Evolutionary conservation across 371 early-diverging fungal genomes (phyloP), one percentile per base, ranked within the genome.

Genomic region (Rhizopus arrhizus): DNA sequence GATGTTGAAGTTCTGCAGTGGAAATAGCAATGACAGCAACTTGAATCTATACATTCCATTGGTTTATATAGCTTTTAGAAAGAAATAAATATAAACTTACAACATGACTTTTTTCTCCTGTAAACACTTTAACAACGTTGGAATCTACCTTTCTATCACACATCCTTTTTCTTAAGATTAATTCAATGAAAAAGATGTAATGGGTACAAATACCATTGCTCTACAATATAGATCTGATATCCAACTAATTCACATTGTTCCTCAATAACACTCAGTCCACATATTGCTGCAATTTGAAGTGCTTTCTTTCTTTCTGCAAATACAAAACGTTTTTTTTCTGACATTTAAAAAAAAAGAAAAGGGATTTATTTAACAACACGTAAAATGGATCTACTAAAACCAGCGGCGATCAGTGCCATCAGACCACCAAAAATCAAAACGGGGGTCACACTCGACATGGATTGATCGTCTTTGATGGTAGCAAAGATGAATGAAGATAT

Each of bases 201-300:
- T 31, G 3, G 28, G 28, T 45, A 31, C 22, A 38, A 12, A 40
- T 78, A 82, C 85, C 88, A 88, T 83, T 88, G 88, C 53, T 88
- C 88, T 11, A 88, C 86, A 53, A 88, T 78, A 65, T 86, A 86
- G 49, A 85, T 74, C 58, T 85, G 86, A 59, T 85, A 88, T 11
- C 88, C 88, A 33, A 73, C 72, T 8, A 86, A 62, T 31, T 68
- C 66, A 10, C 65, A 69, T 45, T 83, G 74, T 53, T 73, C 74
- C 32, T 71, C 59, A 22, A 84, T 63, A 45, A 84, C 73, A 57
- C 72, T 75, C 32, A 86, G 69, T 33, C 81, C 83, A 29, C 78
- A 77, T 7, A 72, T 72, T 12, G 68, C 62, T 36, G 84, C 84
- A 16, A 84, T 71, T 38, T 78, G 69, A 12, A 72, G 53, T 9